A percentile compares a stretch with the other conserved stretches of the same genome.
Conservation (phyloP, 176 grass and related monocot genomes). For the Oryza nivara region DNA sequence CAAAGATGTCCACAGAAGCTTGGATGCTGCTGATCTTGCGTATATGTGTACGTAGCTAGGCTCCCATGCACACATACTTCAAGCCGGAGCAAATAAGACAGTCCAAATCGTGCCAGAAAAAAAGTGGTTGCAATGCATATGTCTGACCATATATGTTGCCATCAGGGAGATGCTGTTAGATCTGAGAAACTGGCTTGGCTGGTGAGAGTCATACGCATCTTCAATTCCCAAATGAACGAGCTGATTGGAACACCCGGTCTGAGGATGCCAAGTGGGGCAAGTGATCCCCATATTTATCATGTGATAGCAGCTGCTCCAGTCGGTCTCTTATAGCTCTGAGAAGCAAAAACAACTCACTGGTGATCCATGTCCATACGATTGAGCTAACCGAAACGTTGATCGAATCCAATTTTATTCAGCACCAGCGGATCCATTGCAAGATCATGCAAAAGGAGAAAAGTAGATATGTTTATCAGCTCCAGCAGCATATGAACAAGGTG, state of each 20-base stretch:
- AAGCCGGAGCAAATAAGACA: background rate
- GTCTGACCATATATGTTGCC: slow-evolving; percentile 16
- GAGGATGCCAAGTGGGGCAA: slow-evolving; percentile 32
- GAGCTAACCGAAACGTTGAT: slow-evolving; percentile 17
- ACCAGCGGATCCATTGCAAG: background rate
- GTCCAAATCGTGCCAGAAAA: slow-evolving; percentile 30
- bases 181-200: slow-evolving; percentile 39
- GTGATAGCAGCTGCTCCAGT: slow-evolving; percentile 23
- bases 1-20: slow-evolving; percentile 24
- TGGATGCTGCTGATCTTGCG: background rate
- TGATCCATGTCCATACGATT: slow-evolving; percentile 46
- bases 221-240: background rate
- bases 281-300: slow-evolving; percentile 30
- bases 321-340: background rate
- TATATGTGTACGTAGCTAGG: slow-evolving; percentile 27
- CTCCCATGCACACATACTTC: background rate
- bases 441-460: background rate
- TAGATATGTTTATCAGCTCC: background rate
- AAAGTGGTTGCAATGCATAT: slow-evolving; percentile 33
- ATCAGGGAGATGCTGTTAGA: slow-evolving; percentile 46
- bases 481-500: slow-evolving; percentile 32
- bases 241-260: slow-evolving; percentile 9
- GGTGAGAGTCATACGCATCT: slow-evolving; percentile 22
- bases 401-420: slow-evolving; percentile 21
- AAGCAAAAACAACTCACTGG: background rate